Evolutionary conservation across 2,329 filamentous ascomycete species (phyloP), one percentile per base, ranked within the genome.

Genomic region (Monosporascus sp.): DNA sequence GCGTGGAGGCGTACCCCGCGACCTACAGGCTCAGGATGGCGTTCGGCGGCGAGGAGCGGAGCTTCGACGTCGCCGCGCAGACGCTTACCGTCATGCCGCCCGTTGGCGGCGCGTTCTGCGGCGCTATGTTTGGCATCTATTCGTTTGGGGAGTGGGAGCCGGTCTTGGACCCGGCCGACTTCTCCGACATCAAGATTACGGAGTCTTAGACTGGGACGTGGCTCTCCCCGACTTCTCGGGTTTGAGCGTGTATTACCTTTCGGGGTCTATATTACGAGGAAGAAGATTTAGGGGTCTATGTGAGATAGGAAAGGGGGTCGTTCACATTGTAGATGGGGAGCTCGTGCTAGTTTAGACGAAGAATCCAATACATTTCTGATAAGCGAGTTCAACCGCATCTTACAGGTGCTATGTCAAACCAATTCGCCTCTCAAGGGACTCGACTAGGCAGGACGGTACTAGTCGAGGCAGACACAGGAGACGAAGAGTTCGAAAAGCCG

Each of bases 51-150:
- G 27, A 44, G 11, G 17, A n/a, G 14, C 47, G 54, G 3, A 52
- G 22, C 1, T 45, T 54, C 3, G 27, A 46, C 2, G 51, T 65
- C 15, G 27, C 51, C 15, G 58, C 61, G 3, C 55, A 55, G 45
- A 48, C 59, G 3, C 51, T 68, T 50, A 67, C 64, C 1, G 47
- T 65, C 22, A 58, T 58, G 45, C 66, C 66, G 24, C 64, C 62
- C 11, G 59, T 68, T 3, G 66, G 66, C 2, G 63, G 63, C 18
- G 59, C 64, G 3, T 69, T 69, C 27, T 60, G 61, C 18, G 66
- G 66, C 17, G 57, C 58, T 22, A 68, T 69, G 66, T 67, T 62
- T 45, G 66, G 66, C 1, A 18, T 69, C 2, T 69, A 67, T 38
- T 57, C 65, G 9, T 65, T 63, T 47, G 66, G 63, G 7, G 59